Conservation (phyloP, 257 asterid species). For the Scutellaria baicalensis region DNA sequence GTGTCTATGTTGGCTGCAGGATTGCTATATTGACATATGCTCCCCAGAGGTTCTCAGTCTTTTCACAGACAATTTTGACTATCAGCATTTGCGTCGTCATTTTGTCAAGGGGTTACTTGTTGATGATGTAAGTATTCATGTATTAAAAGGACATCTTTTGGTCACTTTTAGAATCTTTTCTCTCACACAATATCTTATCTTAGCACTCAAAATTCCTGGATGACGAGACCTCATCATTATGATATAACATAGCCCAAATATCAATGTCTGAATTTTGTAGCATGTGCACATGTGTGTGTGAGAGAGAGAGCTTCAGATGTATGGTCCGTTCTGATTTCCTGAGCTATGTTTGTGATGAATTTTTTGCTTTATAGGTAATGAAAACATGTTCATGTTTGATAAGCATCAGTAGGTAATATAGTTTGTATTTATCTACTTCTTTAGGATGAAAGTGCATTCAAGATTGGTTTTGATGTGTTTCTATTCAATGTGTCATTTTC, state of each 20-base stretch:
- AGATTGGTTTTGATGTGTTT: no score
- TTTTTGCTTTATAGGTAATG: neutral
- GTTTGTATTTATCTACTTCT: no score
- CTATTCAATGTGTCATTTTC: no score
- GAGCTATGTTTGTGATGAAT: neutral
- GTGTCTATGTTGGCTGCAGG: constrained; percentile 40
- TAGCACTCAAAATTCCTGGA: constrained; percentile 3
- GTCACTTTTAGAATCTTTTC: constrained; percentile 5
- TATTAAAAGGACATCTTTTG: neutral
- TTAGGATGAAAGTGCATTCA: no score
- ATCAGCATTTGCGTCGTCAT: constrained; percentile 95
- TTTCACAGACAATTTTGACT: constrained; percentile 96
- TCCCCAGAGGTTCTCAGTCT: constrained; percentile 83
- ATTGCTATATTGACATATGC: constrained; percentile 86
- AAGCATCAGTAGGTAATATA: neutral
- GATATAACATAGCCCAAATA: neutral
- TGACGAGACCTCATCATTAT: constrained; percentile 5
- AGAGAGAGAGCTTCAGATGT: neutral
- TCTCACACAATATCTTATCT: neutral
- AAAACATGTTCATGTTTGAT: constrained; percentile 1
- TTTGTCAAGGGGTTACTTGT: constrained; percentile 94
- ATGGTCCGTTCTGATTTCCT: neutral
- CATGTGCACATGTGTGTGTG: neutral
- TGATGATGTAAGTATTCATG: constrained; percentile 70
- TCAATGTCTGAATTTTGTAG: constrained; percentile 1